Base-by-base conservation (phyloP, 1,284 basidiomycete species). In the Apiotrichum mycotoxinovorans region DNA sequence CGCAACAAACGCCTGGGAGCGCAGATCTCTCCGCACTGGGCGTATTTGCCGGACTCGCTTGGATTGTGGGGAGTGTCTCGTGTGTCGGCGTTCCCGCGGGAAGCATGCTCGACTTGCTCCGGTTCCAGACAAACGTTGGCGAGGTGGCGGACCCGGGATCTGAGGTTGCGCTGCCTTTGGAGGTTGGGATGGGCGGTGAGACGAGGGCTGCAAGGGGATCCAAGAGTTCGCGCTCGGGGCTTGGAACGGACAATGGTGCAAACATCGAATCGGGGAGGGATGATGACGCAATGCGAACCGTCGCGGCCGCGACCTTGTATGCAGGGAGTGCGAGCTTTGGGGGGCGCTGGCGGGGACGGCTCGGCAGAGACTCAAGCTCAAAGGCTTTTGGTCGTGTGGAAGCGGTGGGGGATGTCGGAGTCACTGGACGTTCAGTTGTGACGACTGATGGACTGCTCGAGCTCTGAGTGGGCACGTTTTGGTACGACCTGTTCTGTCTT, bases 151-250 rank as follows among this genome's bases (percentile, higher is more conserved):
- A 55, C 18, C 68, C 68, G 11, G 71, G 66, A 58, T 71, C 70
- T 9, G 71, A 73, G 42, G 65, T 71, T 0, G 68, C 57, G 50
- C 66, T 68, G 11, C 61, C 55, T 57, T 46, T 57, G 30, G 17
- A 48, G 53, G 34, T 34, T 54, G 15, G 17, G 64, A 83, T 5
- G 2, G 85, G 80, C 10, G 84, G 82, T 20, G 87, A 52, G 20
- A 65, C 46, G 20, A 66, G 43, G 4, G 61, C 61, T 4, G 69
- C 83, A 84, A 92, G 85, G 0, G 90, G 90, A 71, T 92, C 90
- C 9, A 85, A 85, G 30, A 93, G 81, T 68, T 93, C 90, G 65
- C 88, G 85, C 70, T 93, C 91, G 0, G 91, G 91, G 33, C 87
- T 89, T 2, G 91, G 91, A 1, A 92, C 79, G 0, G 87, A 85